These are phyloP conservation scores for Rhizophagus prolifer DNA, from an alignment of 192 early-diverging fungal species.

Conservation along the genomic window DNA sequence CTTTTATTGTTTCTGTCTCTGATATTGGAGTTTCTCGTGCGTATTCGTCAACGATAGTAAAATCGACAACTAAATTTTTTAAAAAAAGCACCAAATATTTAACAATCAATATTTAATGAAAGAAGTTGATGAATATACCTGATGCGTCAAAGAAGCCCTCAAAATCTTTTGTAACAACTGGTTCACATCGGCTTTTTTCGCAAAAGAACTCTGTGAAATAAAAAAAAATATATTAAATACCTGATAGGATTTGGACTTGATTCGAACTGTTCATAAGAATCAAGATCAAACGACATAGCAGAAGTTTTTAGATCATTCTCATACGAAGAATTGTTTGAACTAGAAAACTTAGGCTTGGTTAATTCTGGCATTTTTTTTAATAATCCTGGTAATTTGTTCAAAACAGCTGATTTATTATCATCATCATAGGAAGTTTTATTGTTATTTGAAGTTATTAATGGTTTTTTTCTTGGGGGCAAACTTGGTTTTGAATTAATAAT, in stretches of 20 bases:
- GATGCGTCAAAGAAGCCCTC: background rate
- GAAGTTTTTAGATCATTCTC: background rate
- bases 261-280: background rate
- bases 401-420: background rate
- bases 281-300: background rate
- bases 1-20: slow-evolving; percentile 31
- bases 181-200: background rate
- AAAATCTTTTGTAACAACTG: background rate
- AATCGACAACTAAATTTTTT: slow-evolving; percentile 27
- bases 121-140: background rate
- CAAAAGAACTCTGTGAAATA: background rate
- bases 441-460: background rate
- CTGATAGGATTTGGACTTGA: background rate
- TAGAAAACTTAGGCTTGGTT: background rate
- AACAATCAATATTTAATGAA: background rate
- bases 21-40: slow-evolving; percentile 40
- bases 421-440: background rate
- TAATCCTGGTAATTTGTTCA: background rate
- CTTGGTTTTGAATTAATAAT: background rate
- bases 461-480: background rate
- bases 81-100: background rate
- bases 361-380: background rate
- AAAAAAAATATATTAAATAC: background rate
- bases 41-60: slow-evolving; percentile 42
- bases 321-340: background rate